Base-by-base conservation (phyloP, 352 stramenopile genomes). In the Globisporangium splendens region DNA sequence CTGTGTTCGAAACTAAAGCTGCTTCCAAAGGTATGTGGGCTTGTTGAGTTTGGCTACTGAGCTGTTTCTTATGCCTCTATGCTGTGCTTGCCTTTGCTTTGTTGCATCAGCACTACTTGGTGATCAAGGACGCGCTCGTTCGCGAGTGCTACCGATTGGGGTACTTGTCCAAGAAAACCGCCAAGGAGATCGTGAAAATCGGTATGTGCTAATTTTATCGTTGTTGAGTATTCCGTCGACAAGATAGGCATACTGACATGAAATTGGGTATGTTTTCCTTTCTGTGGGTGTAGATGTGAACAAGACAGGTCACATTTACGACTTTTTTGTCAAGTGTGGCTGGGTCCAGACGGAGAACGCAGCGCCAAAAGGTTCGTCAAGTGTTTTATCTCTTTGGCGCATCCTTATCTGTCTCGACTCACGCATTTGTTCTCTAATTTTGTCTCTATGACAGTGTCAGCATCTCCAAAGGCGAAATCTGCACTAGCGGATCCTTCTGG, bases 101-200 rank as follows among this genome's bases (percentile, higher is more conserved):
- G 6, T 54, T 65, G 7, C 22, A 56, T 18, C 53, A 92, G 70
- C 89, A 97, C 66, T 99, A 98, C 73, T 67, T 98, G 48, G 83
- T 98, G 56, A 96, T 98, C 55, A 99, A 98, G 70, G 96, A 96
- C 39, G 93, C 86, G 14, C 63, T 99, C 15, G 89, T 99, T 69
- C 86, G 88, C 66, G 79, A 97, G 75, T 83, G 83, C 71, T 88
- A 86, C 63, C 68, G 79, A 51, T 67, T 92, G 50, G 78, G 86
- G 43, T 82, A 94, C 61, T 53, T 93, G 56, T 83, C 78, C 22
- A 79, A 89, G 66, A 79, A 87, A 50, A 86, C 77, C 47, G 82
- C 84, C 20, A 89, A 88, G 62, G 83, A 94, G 14, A 88, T 97
- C 28, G 83, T 98, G 18, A 96, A 97, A 65, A 94, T 98, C 62